Conservation (phyloP, 2,329 filamentous ascomycete genomes). For the Epichloe amarillans region DNA sequence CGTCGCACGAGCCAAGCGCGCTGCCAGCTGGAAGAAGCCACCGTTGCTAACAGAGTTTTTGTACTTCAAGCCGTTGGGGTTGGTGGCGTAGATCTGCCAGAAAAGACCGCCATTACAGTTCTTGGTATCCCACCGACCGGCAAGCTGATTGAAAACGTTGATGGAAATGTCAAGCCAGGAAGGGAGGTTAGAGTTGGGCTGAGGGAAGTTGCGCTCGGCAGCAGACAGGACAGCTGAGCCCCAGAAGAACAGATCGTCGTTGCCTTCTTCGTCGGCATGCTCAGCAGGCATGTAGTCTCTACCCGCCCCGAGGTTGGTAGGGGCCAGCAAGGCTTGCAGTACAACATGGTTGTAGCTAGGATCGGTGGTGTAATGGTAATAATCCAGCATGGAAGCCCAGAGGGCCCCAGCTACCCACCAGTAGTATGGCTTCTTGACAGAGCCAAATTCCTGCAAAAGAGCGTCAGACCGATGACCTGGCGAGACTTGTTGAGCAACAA, state of each 20-base stretch:
- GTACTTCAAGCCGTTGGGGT: conserved; percentile 64
- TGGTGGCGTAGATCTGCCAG: conserved; percentile 71
- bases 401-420: conserved; percentile 55
- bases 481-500: too few relatives aligned
- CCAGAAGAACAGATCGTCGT: conserved; percentile 68
- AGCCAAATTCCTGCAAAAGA: conserved; percentile 35
- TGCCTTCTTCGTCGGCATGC: conserved; percentile 49
- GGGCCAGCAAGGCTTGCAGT: conserved; percentile 44
- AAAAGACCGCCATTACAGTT: conserved; percentile 59
- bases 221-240: conserved; percentile 53
- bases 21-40: conserved; percentile 69
- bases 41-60: conserved; percentile 75
- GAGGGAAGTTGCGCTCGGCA: conserved; percentile 54
- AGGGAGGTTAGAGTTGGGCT: conserved; percentile 41
- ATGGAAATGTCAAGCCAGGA: conserved; percentile 53
- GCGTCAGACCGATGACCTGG: not conserved
- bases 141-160: conserved; percentile 62
- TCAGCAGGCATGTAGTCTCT: conserved; percentile 46
- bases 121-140: conserved; percentile 53
- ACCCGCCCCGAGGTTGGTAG: conserved; percentile 38
- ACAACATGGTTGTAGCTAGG: conserved; percentile 45
- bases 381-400: conserved; percentile 57
- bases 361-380: conserved; percentile 54
- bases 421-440: conserved; percentile 54
- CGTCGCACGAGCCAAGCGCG: conserved; percentile 58